Conservation (phyloP, 805 yeast genomes). For the Zygosaccharomyces gambellarensis region DNA sequence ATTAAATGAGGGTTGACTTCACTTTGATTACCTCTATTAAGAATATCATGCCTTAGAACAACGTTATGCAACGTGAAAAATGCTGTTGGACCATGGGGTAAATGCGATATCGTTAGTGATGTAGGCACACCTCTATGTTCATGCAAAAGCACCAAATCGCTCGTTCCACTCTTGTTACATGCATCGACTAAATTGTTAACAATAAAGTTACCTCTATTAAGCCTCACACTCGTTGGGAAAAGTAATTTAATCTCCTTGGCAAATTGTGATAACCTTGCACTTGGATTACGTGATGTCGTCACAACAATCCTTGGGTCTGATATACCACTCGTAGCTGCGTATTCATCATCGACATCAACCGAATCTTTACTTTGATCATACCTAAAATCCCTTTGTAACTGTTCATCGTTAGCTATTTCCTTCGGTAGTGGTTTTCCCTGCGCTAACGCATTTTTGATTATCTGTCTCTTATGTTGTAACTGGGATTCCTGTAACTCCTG, state of each 20-base stretch:
- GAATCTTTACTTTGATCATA: conserved; percentile 72
- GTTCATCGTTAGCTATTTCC: conserved; percentile 82
- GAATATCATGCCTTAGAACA: conserved; percentile 85
- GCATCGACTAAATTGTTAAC: conserved; percentile 80
- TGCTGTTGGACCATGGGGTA: conserved; percentile 98
- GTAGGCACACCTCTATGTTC: conserved; percentile 99
- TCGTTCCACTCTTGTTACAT: conserved; percentile 72
- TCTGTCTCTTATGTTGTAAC: conserved; percentile 79
- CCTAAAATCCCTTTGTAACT: conserved; percentile 73
- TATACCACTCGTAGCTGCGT: conserved; percentile 78
- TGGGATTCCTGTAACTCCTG: conserved; percentile 86
- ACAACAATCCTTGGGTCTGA: conserved; percentile 86
- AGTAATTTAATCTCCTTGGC: conserved; percentile 85
- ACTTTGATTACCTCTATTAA: conserved; percentile 78
- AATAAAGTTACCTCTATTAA: conserved; percentile 90
- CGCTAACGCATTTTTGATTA: conserved; percentile 81
- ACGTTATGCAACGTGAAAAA: conserved; percentile 93
- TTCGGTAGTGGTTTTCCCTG: conserved; percentile 85
- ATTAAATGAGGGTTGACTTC: conserved; percentile 93
- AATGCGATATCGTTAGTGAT: conserved; percentile 84
- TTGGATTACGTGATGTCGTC: conserved; percentile 91
- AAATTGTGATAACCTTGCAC: conserved; percentile 79
- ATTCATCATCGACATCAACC: conserved; percentile 81
- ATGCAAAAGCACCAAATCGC: conserved; percentile 81
- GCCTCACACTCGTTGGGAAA: conserved; percentile 83